These are phyloP conservation scores for Globisporangium nagaii DNA, from an alignment of 352 stramenopile genomes.

Conservation along the genomic window DNA sequence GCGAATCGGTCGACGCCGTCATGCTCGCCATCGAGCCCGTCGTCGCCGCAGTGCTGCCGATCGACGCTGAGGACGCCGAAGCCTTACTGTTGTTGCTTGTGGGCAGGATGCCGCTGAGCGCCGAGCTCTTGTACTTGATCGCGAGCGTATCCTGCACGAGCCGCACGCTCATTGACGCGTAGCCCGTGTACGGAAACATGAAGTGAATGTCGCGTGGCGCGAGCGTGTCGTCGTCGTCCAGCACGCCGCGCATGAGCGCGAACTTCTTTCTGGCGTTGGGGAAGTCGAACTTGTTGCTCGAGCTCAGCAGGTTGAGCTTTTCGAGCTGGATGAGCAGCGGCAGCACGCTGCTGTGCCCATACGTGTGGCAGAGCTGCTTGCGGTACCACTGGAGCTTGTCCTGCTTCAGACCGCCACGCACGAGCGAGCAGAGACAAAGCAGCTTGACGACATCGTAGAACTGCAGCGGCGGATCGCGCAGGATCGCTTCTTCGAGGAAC, in stretches of 20 bases:
- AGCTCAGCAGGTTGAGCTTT: conserved; percentile 60
- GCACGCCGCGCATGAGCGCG: conserved; percentile 26
- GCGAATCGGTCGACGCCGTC: neutral
- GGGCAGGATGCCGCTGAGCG: conserved; percentile 10
- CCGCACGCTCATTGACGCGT: conserved; percentile 78
- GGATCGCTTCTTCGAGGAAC: conserved; percentile 63
- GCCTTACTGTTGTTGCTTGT: neutral
- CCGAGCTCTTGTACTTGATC: conserved; percentile 51
- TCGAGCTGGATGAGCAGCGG: conserved; percentile 66
- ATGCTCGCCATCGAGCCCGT: neutral
- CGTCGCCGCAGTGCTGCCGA: neutral
- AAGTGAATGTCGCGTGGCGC: conserved; percentile 68
- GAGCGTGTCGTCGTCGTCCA: conserved; percentile 51
- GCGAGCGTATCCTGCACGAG: conserved; percentile 70
- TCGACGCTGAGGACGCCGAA: conserved; percentile 3
- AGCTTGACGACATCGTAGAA: conserved; percentile 74
- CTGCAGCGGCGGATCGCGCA: conserved; percentile 62
- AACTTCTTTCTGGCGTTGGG: conserved; percentile 38
- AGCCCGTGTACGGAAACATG: conserved; percentile 84
- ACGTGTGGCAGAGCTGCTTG: conserved; percentile 78
- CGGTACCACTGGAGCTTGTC: conserved; percentile 60
- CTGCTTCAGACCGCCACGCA: conserved; percentile 54
- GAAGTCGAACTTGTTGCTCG: conserved; percentile 64
- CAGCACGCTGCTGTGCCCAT: conserved; percentile 62
- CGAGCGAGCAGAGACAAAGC: conserved; percentile 68